A percentile compares a stretch with the other conserved stretches of the same genome.
Evolutionary conservation across 441 rosid genomes (phyloP).

Genomic region (Erodium texanum): DNA sequence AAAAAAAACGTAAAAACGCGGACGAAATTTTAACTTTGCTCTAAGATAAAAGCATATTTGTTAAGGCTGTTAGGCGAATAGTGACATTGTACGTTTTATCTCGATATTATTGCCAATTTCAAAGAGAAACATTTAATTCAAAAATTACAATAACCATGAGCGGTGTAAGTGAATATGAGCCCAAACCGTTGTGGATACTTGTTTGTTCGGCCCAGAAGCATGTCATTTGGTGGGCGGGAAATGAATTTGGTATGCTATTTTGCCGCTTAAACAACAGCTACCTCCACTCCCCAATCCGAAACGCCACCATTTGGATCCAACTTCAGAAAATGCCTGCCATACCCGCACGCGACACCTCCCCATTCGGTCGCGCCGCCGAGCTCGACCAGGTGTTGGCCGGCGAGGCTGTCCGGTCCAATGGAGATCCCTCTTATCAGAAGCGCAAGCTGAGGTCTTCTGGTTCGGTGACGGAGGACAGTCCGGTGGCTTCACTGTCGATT

Average conservation of each 20-base stretch:
- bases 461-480: slow-evolving; percentile 12
- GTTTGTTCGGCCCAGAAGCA: background rate
- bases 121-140: no score
- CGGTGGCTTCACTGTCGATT: slow-evolving; percentile 28
- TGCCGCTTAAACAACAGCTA: slow-evolving; percentile 1
- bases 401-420: slow-evolving; percentile 26
- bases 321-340: slow-evolving; percentile 44
- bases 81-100: no score
- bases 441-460: slow-evolving; percentile 47
- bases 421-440: slow-evolving; percentile 34
- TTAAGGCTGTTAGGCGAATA: no score
- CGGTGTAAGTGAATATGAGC: background rate
- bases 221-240: background rate
- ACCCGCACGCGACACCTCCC: slow-evolving; percentile 31
- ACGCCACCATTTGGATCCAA: background rate
- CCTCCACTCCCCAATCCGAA: background rate
- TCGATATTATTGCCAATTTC: no score
- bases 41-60: no score
- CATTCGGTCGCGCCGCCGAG: no score
- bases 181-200: background rate
- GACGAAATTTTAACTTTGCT: no score
- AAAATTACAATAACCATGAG: no score
- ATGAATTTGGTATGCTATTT: no score
- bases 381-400: no score
- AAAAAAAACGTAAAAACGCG: no score